phyloP scores from a whole-genome alignment of 2,329 filamentous ascomycete species.

The Domatiomyces catenatus region DNA sequence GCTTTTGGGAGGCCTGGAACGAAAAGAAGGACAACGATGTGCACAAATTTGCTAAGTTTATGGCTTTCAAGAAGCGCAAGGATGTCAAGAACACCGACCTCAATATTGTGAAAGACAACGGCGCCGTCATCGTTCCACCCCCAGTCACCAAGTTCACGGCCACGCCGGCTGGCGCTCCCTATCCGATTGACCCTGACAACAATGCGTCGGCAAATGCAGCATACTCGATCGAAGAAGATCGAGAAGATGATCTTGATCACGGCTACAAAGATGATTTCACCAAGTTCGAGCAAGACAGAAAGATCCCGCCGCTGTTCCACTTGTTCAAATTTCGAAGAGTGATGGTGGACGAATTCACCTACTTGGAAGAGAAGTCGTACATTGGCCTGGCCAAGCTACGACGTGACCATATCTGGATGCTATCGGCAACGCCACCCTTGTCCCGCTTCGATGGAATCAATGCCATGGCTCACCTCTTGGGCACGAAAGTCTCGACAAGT shows the following conservation, averaged over 20 bases:
- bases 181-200: neutral
- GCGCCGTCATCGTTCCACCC: neutral
- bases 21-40: neutral
- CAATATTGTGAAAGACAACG: neutral
- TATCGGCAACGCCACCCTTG: conserved; percentile 48
- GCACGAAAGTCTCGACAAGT: conserved; percentile 35
- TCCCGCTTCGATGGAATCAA: conserved; percentile 45
- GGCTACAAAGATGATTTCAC: conserved; percentile 1
- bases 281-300: conserved; percentile 18
- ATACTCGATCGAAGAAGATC: conserved; percentile 6
- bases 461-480: conserved; percentile 41
- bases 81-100: neutral
- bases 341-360: conserved; percentile 51
- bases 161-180: neutral
- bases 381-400: conserved; percentile 31
- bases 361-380: conserved; percentile 31
- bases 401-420: conserved; percentile 42
- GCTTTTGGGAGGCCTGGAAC: conserved; percentile 9
- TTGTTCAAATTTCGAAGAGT: conserved; percentile 46
- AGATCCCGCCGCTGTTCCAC: conserved; percentile 34
- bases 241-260: neutral
- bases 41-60: conserved; percentile 1
- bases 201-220: neutral
- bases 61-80: conserved; percentile 3
- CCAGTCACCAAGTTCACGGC: neutral